These are phyloP conservation scores for Coleophoma eucalyptorum DNA, from an alignment of 2,329 filamentous ascomycete genomes.

Conservation along the genomic window DNA sequence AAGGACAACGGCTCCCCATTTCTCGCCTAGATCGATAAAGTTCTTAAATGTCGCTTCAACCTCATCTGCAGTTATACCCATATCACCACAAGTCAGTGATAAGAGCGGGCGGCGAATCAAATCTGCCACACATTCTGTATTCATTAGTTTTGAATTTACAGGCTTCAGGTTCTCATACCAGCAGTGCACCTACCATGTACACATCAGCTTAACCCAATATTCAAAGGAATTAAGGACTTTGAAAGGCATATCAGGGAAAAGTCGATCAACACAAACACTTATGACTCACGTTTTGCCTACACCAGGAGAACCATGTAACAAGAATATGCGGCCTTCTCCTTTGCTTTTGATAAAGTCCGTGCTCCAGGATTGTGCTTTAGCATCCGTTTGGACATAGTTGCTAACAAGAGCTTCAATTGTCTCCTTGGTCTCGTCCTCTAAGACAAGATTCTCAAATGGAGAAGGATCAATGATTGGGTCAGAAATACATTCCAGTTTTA, in stretches of 20 bases:
- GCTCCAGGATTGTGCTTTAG: not conserved
- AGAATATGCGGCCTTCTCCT: conserved; percentile 18
- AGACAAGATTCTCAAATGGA: not conserved
- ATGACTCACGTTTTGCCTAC: conserved; percentile 14
- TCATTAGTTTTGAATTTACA: not conserved
- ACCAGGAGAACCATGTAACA: conserved; percentile 16
- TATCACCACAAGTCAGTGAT: conserved; percentile 38
- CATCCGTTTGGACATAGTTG: not conserved
- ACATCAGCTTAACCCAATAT: not conserved
- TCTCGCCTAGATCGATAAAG: conserved; percentile 42
- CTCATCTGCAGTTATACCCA: conserved; percentile 39
- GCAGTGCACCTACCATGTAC: not conserved
- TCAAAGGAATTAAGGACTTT: too few relatives aligned
- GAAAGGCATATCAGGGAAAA: not conserved
- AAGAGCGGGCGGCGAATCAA: conserved; percentile 17
- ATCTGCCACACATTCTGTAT: conserved; percentile 21
- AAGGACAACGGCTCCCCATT: conserved; percentile 47
- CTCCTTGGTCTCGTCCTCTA: not conserved
- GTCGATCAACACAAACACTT: not conserved
- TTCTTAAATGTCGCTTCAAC: conserved; percentile 44
- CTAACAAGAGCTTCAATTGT: not conserved
- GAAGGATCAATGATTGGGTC: not conserved
- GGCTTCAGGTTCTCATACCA: not conserved
- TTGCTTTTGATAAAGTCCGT: conserved; percentile 15
- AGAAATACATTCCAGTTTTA: not conserved